These are phyloP conservation scores for Aphanomyces stellatus DNA, from an alignment of 352 stramenopile species.

Conservation along the genomic window DNA sequence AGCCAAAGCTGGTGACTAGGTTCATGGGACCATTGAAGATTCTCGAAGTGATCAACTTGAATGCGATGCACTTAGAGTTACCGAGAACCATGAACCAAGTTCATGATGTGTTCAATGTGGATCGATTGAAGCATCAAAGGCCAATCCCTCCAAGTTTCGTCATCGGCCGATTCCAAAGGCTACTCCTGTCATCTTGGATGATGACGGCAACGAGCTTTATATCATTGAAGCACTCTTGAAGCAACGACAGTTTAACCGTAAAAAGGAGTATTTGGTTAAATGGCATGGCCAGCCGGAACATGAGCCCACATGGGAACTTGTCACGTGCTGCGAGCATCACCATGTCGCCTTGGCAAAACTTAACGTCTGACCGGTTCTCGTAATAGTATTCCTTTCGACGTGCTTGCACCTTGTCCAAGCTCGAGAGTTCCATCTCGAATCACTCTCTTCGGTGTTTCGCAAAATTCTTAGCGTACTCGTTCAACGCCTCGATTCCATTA, in stretches of 20 bases:
- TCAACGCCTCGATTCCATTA: too few relatives aligned
- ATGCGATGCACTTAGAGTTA: slow-evolving; percentile 17
- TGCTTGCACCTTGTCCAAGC: not conserved
- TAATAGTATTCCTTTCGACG: not conserved
- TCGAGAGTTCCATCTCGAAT: not conserved
- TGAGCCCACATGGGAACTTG: slow-evolving; percentile 1
- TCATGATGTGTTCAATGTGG: slow-evolving; percentile 21
- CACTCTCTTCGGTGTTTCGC: not conserved
- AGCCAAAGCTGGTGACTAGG: slow-evolving; percentile 11
- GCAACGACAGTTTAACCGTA: not conserved
- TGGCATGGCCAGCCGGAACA: not conserved
- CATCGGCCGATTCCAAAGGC: slow-evolving; percentile 7
- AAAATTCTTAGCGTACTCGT: slow-evolving; percentile 5
- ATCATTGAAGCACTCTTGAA: not conserved
- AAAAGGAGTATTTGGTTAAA: not conserved
- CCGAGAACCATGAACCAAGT: slow-evolving; percentile 1
- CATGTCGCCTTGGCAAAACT: too few relatives aligned
- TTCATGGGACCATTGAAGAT: slow-evolving; percentile 20
- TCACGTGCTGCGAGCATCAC: not conserved
- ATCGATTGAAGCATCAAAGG: not conserved
- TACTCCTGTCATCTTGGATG: not conserved
- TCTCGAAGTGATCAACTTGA: slow-evolving; percentile 17
- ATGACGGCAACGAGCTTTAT: slow-evolving; percentile 1
- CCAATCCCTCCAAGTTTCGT: not conserved
- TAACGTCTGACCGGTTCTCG: not conserved